These are phyloP conservation scores for Hemileccinum rubropunctum DNA, from an alignment of 768 basidiomycete genomes.

Conservation along the genomic window DNA sequence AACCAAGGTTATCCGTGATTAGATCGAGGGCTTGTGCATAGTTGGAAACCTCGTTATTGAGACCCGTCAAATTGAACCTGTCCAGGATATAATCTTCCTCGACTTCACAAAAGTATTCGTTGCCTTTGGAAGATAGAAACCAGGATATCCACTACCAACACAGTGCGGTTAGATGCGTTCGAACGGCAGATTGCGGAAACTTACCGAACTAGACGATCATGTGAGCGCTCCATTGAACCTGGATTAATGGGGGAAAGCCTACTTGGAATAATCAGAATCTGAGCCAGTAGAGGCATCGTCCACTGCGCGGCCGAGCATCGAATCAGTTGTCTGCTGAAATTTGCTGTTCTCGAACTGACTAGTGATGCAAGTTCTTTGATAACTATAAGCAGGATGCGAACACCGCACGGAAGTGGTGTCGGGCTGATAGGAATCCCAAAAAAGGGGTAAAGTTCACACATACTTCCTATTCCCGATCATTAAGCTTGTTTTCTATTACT, in stretches of 20 bases:
- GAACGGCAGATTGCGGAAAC: conserved; percentile 15
- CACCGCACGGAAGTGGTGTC: conserved; percentile 13
- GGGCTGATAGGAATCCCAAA: neutral
- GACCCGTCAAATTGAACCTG: conserved; percentile 95
- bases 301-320: conserved; percentile 51
- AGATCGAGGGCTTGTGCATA: conserved; percentile 93
- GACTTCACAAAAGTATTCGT: conserved; percentile 99
- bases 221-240: conserved; percentile 12
- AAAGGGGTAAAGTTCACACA: conserved; percentile 15
- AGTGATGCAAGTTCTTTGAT: conserved; percentile 8
- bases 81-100: conserved; percentile 99
- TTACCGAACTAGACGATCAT: conserved; percentile 25
- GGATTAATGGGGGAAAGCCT: conserved; percentile 25
- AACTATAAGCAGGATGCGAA: neutral
- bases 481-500: neutral
- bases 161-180: conserved; percentile 13
- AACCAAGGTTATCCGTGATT: conserved; percentile 94
- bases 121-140: conserved; percentile 96
- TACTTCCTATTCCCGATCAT: neutral
- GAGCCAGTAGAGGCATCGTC: conserved; percentile 89
- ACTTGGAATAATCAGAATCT: conserved; percentile 97
- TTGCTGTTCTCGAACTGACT: conserved; percentile 23
- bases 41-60: conserved; percentile 94
- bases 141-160: conserved; percentile 89
- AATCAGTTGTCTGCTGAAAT: conserved; percentile 20